Evolutionary conservation across 2,329 filamentous ascomycete genomes (phyloP).

Genomic region (Hypoxylon sp.): DNA sequence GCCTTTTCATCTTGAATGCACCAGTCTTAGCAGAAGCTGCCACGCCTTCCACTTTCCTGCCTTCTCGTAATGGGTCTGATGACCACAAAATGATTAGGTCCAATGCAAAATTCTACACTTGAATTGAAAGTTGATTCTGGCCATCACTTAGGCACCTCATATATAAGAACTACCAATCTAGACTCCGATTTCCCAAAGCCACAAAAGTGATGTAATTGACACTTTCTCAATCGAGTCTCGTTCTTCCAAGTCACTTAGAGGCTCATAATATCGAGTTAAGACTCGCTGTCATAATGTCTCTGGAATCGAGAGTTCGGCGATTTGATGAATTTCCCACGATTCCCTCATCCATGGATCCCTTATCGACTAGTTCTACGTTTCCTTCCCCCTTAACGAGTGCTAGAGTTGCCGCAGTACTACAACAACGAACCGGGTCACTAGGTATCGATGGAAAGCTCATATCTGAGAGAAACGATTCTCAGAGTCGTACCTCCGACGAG

Average conservation of each 20-base stretch:
- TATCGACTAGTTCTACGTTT: slow-evolving; percentile 13
- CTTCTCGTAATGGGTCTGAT: neutral
- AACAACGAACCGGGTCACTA: slow-evolving; percentile 16
- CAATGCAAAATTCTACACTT: neutral
- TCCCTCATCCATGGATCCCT: slow-evolving; percentile 25
- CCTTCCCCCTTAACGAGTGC: neutral
- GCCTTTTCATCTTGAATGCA: slow-evolving; percentile 1
- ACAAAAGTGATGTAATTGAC: neutral
- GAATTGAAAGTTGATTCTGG: neutral
- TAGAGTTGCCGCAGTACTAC: slow-evolving; percentile 6
- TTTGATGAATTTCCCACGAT: slow-evolving; percentile 23
- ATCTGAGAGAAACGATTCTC: neutral
- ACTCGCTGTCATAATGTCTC: slow-evolving; percentile 11
- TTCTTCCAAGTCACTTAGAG: neutral
- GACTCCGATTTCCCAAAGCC: neutral
- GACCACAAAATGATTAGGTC: neutral
- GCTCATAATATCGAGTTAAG: neutral
- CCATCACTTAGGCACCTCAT: neutral
- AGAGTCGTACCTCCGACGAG: neutral
- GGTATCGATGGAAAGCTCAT: neutral
- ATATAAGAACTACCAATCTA: neutral
- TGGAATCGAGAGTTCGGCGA: neutral
- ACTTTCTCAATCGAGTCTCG: neutral
- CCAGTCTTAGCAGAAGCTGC: neutral
- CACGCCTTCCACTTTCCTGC: neutral